Base-by-base conservation (phyloP, 2,329 filamentous ascomycete genomes). In the Botrytis sinoallii region DNA sequence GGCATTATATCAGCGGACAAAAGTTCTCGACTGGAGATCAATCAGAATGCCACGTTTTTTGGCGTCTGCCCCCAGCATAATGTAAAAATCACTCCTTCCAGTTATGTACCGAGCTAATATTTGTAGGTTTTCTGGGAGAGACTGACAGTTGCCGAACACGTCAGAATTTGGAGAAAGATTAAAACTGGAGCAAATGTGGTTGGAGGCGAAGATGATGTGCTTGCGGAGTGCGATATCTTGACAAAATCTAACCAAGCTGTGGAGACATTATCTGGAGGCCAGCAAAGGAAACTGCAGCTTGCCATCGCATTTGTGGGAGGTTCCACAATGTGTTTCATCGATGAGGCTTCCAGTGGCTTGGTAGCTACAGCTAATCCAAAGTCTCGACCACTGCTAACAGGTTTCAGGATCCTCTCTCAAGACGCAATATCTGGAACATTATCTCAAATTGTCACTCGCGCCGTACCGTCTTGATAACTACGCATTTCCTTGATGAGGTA, bases 341-440 rank as follows among this genome's bases (percentile, higher is more conserved):
- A 92, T 77, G 90, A 92, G 78, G 89, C 90, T 22, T 90, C 88
- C 3, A 89, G 87, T 70, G 90, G 90, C 18, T 82, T 92, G 38
- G 90, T 60, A 60, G 16, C 16, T 59, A 59, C 7, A 35, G 7
- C 57, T 22, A 3, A 3, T 38, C 4, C 18, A 38, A 22, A 38
- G 18, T 38, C 57, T 60, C 4, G 32, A 60, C 9, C 32, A 60
- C 32, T 20, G 57, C 57, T 60, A 20, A 60, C 57, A 60, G 32
- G 6, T 60, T 60, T 20, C 22, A 60, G 32, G 57, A 92, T 79
- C 89, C 90, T 2, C 82, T 92, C 1, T 90, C 88, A 16, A 83
- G 90, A 74, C 82, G 89, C 55, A 91, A 91, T 81, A 90, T 92
- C 55, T 92, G 90, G 90, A 89, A 91, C 75, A 92, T 92, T 71